Evolutionary conservation across 305 asterid genomes (phyloP).

Genomic region (Fraxinus nigra): DNA sequence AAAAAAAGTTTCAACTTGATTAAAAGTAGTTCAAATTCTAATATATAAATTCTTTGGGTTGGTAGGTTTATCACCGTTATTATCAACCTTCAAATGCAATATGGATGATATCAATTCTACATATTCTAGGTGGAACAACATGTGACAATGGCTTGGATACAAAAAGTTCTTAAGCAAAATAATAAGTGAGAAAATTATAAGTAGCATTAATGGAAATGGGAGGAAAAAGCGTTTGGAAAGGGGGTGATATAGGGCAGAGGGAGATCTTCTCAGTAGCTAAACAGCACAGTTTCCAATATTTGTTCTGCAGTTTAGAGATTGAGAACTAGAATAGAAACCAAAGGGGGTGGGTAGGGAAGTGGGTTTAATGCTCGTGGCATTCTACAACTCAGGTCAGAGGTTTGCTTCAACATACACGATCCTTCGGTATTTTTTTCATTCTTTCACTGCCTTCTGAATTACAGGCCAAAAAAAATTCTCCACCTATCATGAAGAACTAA

Average conservation of each 20-base stretch:
- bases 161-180: no score
- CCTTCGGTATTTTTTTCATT: background rate
- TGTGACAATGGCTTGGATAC: no score
- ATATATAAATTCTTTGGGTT: background rate
- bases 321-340: background rate
- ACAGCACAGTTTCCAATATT: background rate
- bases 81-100: background rate
- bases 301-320: background rate
- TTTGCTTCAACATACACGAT: background rate
- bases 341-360: background rate
- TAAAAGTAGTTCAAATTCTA: background rate
- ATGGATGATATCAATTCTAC: background rate
- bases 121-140: no score
- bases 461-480: background rate
- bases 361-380: background rate
- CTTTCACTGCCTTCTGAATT: background rate
- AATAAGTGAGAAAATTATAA: background rate
- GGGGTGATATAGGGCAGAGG: background rate
- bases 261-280: background rate
- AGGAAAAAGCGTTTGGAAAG: background rate
- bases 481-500: background rate
- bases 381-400: background rate
- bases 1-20: background rate
- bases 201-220: background rate
- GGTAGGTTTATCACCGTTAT: background rate